These are phyloP conservation scores for Plantago rigida DNA, from an alignment of 305 asterid genomes.

Conservation along the genomic window DNA sequence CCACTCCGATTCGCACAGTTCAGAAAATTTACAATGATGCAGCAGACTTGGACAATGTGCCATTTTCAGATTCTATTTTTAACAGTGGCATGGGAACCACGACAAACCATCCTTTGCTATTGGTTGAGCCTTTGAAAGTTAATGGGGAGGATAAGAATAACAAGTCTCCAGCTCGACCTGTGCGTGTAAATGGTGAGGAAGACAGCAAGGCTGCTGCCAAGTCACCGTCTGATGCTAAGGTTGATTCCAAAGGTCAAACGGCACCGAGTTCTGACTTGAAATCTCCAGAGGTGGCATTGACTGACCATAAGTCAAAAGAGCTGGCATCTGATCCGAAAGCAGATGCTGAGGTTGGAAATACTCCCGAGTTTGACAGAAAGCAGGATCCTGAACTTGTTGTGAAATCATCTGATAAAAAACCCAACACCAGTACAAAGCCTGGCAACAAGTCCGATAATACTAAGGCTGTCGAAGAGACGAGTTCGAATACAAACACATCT, in stretches of 20 bases:
- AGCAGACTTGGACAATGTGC: conserved; percentile 56
- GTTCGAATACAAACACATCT: conserved; percentile 16
- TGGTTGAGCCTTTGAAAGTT: conserved; percentile 71
- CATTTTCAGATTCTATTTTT: conserved; percentile 49
- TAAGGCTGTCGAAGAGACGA: conserved; percentile 32
- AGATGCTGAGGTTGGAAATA: conserved; percentile 40
- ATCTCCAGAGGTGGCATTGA: conserved; percentile 24
- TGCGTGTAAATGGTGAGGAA: conserved; percentile 36
- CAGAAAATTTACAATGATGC: conserved; percentile 53
- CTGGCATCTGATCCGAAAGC: conserved; percentile 29
- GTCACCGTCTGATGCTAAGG: conserved; percentile 35
- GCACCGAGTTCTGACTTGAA: conserved; percentile 26
- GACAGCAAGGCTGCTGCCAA: conserved; percentile 43
- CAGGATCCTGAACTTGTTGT: conserved; percentile 34
- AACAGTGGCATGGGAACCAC: conserved; percentile 33
- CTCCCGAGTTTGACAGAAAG: conserved; percentile 33
- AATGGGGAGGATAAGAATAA: conserved; percentile 61
- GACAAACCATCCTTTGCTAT: conserved; percentile 41
- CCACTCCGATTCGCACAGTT: conserved; percentile 92
- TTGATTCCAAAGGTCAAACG: conserved; percentile 40
- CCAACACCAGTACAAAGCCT: conserved; percentile 33
- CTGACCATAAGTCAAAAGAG: conserved; percentile 43
- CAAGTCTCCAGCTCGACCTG: conserved; percentile 38
- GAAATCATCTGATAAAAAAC: conserved; percentile 38
- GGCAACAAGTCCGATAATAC: conserved; percentile 28